These are phyloP conservation scores for Saccharomycopsis hybrid DNA, from an alignment of 1,139 yeast genomes.

Conservation along the genomic window DNA sequence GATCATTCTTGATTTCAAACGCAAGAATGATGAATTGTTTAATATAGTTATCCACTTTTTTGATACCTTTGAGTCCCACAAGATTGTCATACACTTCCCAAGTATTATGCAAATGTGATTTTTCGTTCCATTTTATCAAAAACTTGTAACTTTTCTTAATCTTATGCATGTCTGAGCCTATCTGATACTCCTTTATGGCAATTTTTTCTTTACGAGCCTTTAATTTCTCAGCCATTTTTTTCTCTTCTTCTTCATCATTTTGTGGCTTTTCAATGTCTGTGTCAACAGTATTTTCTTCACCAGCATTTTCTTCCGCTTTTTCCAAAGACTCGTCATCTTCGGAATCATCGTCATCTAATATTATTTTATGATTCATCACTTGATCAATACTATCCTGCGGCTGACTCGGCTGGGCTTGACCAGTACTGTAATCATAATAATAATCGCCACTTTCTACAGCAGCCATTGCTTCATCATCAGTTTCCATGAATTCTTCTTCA, in stretches of 20 bases:
- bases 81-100: slow-evolving; percentile 76
- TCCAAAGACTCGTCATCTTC: slow-evolving; percentile 23
- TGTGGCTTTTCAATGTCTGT: slow-evolving; percentile 26
- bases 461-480: slow-evolving; percentile 45
- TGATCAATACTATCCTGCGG: slow-evolving; percentile 44
- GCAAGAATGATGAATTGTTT: slow-evolving; percentile 70
- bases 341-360: slow-evolving; percentile 33
- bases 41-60: slow-evolving; percentile 86
- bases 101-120: slow-evolving; percentile 89
- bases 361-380: slow-evolving; percentile 48
- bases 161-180: slow-evolving; percentile 38
- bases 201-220: slow-evolving; percentile 9
- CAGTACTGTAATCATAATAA: slow-evolving; percentile 29
- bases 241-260: slow-evolving; percentile 18
- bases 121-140: slow-evolving; percentile 79
- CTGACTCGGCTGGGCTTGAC: too few relatives aligned
- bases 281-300: slow-evolving; percentile 21
- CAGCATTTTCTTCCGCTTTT: slow-evolving; percentile 17
- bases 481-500: slow-evolving; percentile 45
- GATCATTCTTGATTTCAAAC: slow-evolving; percentile 69
- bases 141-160: slow-evolving; percentile 58
- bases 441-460: slow-evolving; percentile 36
- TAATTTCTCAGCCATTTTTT: slow-evolving; percentile 21
- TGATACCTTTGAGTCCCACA: slow-evolving; percentile 60
- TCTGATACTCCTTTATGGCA: slow-evolving; percentile 28